Base-by-base conservation (phyloP, 306 rosid species). In the Oxytropis ochrocephala region DNA sequence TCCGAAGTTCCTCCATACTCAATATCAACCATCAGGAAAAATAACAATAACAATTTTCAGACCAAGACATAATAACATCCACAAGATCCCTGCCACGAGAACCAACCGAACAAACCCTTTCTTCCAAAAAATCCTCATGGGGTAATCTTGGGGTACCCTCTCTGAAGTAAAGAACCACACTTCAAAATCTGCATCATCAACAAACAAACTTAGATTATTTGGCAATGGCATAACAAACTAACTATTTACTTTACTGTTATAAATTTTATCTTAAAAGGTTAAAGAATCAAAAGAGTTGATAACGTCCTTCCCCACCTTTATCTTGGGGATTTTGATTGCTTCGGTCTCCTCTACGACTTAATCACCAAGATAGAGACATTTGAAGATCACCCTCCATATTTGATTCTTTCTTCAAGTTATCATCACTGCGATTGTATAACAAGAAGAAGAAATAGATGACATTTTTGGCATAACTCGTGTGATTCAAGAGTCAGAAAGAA, bases 21-120 rank as follows among this genome's bases (percentile, higher is more conserved):
- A 16, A 94, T 69, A 75, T 94, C n/a, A n/a, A n/a, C n/a, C n/a
- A n/a, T n/a, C n/a, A n/a, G 98, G 56, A 90, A 84, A 82, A 90
- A 73, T 29, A 88, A 80, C 98, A 32, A 80, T 63, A 64, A 94
- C 97, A 88, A 90, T 86, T n/a, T n/a, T n/a, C n/a, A n/a, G n/a
- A n/a, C n/a, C n/a, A n/a, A n/a, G n/a, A n/a, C n/a, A n/a, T 38
- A 94, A 78, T 19, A 94, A 61, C 92, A 91, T 85, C 99, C 97
- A 94, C 85, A 91, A 83, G 79, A 94, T 91, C 62, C 97, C 97
- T 47, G 78, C 81, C 10, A 94, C 92, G 44, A 94, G 87, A 83
- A 91, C 80, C 85, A 91, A 81, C 59, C 96, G 85, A 84, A 94
- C 78, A 62, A 91, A 85, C 19, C 99, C 99, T 75, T 79, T 94